phyloP scores from a whole-genome alignment of 2,329 filamentous ascomycete species.

The Botrytis fabae region DNA sequence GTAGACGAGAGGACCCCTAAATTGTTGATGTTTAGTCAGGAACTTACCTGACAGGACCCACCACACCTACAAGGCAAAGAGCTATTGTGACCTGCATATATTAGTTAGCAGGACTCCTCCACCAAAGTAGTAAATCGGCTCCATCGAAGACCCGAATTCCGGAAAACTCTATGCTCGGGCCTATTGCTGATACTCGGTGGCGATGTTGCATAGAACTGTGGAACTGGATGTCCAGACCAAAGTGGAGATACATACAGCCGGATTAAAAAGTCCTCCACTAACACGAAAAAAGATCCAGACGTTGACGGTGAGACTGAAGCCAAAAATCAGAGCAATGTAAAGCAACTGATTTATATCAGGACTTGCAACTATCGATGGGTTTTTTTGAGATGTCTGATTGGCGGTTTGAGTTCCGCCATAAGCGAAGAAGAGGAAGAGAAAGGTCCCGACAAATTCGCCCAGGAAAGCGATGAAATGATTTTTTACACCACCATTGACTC shows the following conservation, averaged over 20 bases:
- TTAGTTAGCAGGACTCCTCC: background rate
- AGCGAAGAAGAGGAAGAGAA: conserved; percentile 16
- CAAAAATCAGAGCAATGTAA: conserved; percentile 40
- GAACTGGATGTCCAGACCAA: conserved; percentile 42
- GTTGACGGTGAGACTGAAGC: conserved; percentile 49
- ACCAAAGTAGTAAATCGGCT: background rate
- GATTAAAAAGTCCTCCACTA: conserved; percentile 54
- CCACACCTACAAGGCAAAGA: conserved; percentile 12
- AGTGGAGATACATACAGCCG: conserved; percentile 42
- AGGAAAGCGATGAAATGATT: background rate
- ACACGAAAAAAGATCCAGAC: conserved; percentile 56
- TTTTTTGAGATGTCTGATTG: background rate
- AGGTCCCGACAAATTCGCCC: conserved; percentile 4
- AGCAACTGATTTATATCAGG: conserved; percentile 28
- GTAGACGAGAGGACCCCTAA: background rate
- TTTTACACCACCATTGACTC: background rate
- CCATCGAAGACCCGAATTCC: background rate
- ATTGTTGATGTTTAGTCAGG: background rate
- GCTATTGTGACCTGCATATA: conserved; percentile 9
- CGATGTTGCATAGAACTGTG: conserved; percentile 29
- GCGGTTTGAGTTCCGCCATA: conserved; percentile 32
- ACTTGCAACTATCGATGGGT: conserved; percentile 31
- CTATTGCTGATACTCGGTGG: conserved; percentile 8
- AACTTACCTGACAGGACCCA: conserved; percentile 8
- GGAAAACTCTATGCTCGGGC: conserved; percentile 15